Evolutionary conservation across 1,284 basidiomycete genomes (phyloP), one percentile per base, ranked within the genome.

Genomic region (Ustilago lituana): DNA sequence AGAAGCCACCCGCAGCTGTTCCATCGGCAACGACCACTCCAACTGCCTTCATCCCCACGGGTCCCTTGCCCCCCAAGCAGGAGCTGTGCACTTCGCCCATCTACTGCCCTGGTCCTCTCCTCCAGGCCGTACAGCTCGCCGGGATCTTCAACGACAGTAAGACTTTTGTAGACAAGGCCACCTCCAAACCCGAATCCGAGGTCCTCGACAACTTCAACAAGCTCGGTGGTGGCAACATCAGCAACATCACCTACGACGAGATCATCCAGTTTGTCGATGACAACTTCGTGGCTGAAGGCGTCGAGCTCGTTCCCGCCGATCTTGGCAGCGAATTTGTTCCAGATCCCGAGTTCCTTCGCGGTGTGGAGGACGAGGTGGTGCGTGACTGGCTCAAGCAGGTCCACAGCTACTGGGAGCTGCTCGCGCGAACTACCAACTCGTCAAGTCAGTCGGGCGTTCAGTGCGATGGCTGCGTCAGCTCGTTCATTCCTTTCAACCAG

Each of bases 231-330:
- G 70, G 74, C 17, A 5, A 85, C 57, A 87, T 87, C 5, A 81
- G 85, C 29, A 85, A 93, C 50, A 74, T 83, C 36, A 85, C 85
- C 5, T 73, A 84, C 27, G 82, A 82, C 6, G 66, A 83, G 36
- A 80, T 86, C 27, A 85, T 89, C 40, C 83, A 84, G 23, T 95
- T 94, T 75, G 86, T 93, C 32, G 86, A 92, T 53, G 81, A 83
- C n/a, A 87, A 92, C 82, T 94, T 95, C 76, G 83, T 85, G 39
- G 92, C 91, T 26, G 93, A 96, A 82, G 93, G 93, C 4, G 87
- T 88, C 10, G 93, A 95, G 80, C 86, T 95, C 12, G 85, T 89
- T 74, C 87, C 88, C 4, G 84, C 89, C 1, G 63, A 84, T 14
- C 56, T 65, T 2, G 57, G 94, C 4, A 61, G 87, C 5, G 86